These are phyloP conservation scores for Acacia confusa DNA, from an alignment of 306 rosid genomes.

Conservation along the genomic window DNA sequence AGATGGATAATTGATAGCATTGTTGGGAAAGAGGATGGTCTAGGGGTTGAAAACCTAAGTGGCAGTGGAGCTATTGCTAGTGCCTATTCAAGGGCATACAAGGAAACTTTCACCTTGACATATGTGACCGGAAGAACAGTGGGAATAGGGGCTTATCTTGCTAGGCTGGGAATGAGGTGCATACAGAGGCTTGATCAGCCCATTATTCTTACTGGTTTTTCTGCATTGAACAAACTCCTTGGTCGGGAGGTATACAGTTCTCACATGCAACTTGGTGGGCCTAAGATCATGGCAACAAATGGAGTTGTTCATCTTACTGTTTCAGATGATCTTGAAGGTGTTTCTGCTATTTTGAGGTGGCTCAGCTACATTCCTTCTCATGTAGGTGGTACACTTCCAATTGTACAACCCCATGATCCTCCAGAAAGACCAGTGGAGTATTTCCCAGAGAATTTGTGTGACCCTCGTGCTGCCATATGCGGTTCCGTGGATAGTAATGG, in stretches of 20 bases:
- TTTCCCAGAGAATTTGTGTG: constrained; percentile 88
- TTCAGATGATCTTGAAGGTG: constrained; percentile 93
- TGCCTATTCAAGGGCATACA: constrained; percentile 94
- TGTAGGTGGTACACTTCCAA: constrained; percentile 88
- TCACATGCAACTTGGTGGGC: constrained; percentile 99
- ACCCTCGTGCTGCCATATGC: constrained; percentile 92
- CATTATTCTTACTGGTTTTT: constrained; percentile 94
- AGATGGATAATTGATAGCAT: constrained; percentile 98
- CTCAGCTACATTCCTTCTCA: constrained; percentile 91
- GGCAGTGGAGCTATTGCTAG: constrained; percentile 99
- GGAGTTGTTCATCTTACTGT: constrained; percentile 99
- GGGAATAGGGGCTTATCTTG: constrained; percentile 99
- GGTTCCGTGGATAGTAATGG: constrained; percentile 72
- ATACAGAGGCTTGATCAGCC: constrained; percentile 99
- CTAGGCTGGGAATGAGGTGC: constrained; percentile 99
- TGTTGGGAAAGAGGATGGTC: constrained; percentile 94
- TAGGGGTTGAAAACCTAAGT: constrained; percentile 93
- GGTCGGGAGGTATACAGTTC: constrained; percentile 99
- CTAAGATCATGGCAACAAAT: constrained; percentile 98
- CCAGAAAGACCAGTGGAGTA: constrained; percentile 91
- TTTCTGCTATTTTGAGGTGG: constrained; percentile 96
- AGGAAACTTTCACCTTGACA: constrained; percentile 92
- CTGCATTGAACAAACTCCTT: constrained; percentile 96
- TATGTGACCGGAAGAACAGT: constrained; percentile 98
- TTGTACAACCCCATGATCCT: constrained; percentile 76